Conservation (phyloP, 192 early-diverging fungal genomes). For the Rhizophagus clarus region DNA sequence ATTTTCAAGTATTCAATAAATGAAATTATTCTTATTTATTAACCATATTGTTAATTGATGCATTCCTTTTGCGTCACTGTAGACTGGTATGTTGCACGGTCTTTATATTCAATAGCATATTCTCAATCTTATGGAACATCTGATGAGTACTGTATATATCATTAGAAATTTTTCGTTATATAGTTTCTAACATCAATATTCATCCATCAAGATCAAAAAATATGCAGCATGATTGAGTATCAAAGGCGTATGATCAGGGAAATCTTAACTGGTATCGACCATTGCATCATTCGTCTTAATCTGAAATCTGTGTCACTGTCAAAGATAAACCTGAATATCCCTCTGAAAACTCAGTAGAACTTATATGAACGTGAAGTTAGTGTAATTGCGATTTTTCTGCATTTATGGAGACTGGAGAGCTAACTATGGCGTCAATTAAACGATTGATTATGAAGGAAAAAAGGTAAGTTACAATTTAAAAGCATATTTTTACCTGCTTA, state of each 20-base stretch:
- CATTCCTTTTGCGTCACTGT: constrained; percentile 36
- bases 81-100: too few relatives aligned
- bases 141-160: constrained; percentile 40
- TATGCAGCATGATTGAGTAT: too few relatives aligned
- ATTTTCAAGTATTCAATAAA: not conserved
- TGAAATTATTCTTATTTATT: not conserved
- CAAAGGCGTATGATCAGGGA: too few relatives aligned
- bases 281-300: too few relatives aligned
- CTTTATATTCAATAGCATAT: constrained; percentile 39
- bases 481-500: too few relatives aligned
- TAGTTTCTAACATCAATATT: constrained; percentile 31
- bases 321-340: too few relatives aligned
- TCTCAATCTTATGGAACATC: constrained; percentile 57
- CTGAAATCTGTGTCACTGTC: too few relatives aligned
- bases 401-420: too few relatives aligned
- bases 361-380: constrained; percentile 46
- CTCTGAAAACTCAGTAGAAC: constrained; percentile 34
- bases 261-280: too few relatives aligned
- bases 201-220: too few relatives aligned
- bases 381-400: constrained; percentile 75
- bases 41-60: constrained; percentile 44
- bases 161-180: constrained; percentile 8
- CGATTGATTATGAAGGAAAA: constrained; percentile 63
- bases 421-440: too few relatives aligned
- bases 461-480: constrained; percentile 42